These are phyloP conservation scores for Entomortierella beljakovae DNA, from an alignment of 192 early-diverging fungal species.

Conservation along the genomic window DNA sequence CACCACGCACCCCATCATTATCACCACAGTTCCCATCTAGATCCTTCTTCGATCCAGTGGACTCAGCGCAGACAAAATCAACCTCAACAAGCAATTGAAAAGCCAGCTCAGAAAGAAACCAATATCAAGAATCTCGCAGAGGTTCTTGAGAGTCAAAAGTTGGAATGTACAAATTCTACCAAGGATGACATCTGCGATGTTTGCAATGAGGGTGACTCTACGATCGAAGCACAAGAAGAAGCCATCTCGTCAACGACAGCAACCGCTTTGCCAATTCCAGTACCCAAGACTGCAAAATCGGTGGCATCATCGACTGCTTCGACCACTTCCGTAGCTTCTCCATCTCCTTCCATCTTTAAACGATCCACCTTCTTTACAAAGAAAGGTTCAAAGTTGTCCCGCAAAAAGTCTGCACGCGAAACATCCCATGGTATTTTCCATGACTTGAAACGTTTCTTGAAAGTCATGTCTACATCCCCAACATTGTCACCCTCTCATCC, in stretches of 20 bases:
- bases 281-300: neutral
- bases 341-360: conserved; percentile 7
- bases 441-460: conserved; percentile 40
- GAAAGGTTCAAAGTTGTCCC: conserved; percentile 13
- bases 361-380: conserved; percentile 12
- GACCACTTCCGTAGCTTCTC: neutral
- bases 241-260: neutral
- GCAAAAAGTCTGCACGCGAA: conserved; percentile 23
- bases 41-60: conserved; percentile 24
- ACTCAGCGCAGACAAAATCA: conserved; percentile 16
- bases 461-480: conserved; percentile 14
- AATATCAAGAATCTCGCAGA: conserved; percentile 3
- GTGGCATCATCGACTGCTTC: neutral
- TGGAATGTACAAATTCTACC: neutral
- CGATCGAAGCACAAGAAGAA: neutral
- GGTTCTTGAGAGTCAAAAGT: conserved; percentile 1
- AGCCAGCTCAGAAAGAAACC: neutral
- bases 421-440: conserved; percentile 43
- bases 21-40: conserved; percentile 7
- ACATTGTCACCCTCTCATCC: conserved; percentile 9
- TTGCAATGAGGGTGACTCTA: neutral
- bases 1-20: conserved; percentile 12
- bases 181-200: neutral
- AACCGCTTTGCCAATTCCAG: conserved; percentile 7
- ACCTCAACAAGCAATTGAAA: neutral